These are phyloP conservation scores for Irpex sp. DNA, from an alignment of 1,284 basidiomycete genomes.

Conservation along the genomic window DNA sequence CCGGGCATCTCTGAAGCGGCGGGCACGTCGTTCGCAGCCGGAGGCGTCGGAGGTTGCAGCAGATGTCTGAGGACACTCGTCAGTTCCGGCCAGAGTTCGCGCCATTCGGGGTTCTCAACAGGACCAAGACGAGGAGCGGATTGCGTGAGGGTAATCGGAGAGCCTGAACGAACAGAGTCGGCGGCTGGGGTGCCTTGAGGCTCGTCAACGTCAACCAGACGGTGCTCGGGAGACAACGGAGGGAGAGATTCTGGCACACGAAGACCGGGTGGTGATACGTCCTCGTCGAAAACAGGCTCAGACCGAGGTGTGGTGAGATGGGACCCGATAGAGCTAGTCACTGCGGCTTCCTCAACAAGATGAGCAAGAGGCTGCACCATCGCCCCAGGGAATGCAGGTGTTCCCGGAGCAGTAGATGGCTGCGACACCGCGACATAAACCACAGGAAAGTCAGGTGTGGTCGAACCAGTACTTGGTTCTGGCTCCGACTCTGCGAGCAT, in stretches of 20 bases:
- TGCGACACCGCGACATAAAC: too few relatives aligned
- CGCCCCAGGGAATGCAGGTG: not conserved
- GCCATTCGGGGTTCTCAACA: slow-evolving; percentile 22
- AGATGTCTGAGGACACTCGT: slow-evolving; percentile 25
- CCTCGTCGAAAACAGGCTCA: not conserved
- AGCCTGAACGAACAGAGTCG: not conserved
- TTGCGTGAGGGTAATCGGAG: slow-evolving; percentile 1
- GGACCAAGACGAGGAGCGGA: slow-evolving; percentile 20
- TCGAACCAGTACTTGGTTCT: not conserved
- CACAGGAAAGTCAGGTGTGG: not conserved
- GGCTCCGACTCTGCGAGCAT: slow-evolving; percentile 4
- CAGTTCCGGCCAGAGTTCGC: slow-evolving; percentile 27
- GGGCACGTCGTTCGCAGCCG: not conserved
- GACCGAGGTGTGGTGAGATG: not conserved
- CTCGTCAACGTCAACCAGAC: slow-evolving; percentile 9
- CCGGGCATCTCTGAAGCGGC: not conserved
- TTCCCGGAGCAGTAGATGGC: not conserved
- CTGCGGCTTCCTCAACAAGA: not conserved
- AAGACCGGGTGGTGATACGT: not conserved
- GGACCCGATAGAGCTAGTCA: not conserved
- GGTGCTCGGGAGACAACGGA: not conserved
- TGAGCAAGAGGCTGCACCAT: not conserved
- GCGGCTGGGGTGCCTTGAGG: not conserved
- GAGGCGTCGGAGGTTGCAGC: slow-evolving; percentile 19
- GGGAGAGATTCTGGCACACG: not conserved